Evolutionary conservation across 305 asterid species (phyloP), one percentile per base, ranked within the genome.

Genomic region (Plantago coronopus): DNA sequence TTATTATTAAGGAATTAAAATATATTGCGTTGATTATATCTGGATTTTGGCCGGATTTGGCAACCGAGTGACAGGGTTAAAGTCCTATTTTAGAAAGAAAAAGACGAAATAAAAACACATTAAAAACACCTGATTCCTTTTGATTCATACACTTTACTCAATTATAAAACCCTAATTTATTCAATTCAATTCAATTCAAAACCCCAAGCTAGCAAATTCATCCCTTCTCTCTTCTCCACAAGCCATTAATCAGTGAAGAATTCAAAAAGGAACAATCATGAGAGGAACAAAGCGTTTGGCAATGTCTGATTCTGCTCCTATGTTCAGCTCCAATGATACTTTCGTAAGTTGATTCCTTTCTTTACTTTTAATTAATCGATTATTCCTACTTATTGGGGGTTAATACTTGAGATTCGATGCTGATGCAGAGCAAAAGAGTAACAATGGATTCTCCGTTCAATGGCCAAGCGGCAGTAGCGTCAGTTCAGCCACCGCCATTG

Each of bases 201-300:
- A 34, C 40, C 40, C 40, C 7, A 7, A 34, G 12, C 40, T 11
- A 1, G 3, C 43, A 38, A 10, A 38, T 38, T 38, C 16, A 0
- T 3, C 16, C 40, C 48, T 57, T 59, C 48, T 22, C 61, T 49
- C 19, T 42, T 55, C 66, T 53, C 20, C 42, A 22, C 57, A n/a
- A 7, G 4, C 10, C 34, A 3, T 17, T 11, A 34, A 34, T 20
- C 15, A 17, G 8, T 9, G 7, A 10, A 1, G 1, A 19, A 63
- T 1, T 22, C 2, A 42, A 20, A 18, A 21, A 54, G 27, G 3
- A 44, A 37, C 22, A 69, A 78, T 67, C 47, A 84, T 86, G 95
- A 83, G 88, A 81, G 95, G 95, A 70, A 74, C 88, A 43, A 91
- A 89, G 75, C 95, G 99, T 55, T 40, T 83, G 20, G 81, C 94